Evolutionary conservation across 345 rosid species (phyloP).

Genomic region (Lagerstroemia speciosa): DNA sequence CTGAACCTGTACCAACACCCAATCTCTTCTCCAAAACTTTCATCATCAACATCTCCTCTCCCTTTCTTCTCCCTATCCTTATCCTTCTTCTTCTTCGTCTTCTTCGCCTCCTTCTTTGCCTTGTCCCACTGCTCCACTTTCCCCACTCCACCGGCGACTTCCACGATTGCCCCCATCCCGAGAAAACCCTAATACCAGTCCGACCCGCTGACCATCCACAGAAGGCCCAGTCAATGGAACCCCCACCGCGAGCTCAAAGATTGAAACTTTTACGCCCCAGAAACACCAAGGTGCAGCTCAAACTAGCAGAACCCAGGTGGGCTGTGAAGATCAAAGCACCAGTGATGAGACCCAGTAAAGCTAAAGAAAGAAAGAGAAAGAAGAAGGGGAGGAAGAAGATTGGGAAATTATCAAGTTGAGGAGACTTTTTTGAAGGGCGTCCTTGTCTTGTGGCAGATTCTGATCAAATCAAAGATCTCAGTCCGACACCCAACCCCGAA

Average conservation of each 20-base stretch:
- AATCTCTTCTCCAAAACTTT: slow-evolving; percentile 23
- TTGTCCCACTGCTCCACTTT: not conserved
- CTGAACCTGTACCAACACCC: slow-evolving; percentile 61
- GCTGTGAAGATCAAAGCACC: not conserved
- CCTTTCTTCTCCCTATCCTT: slow-evolving; percentile 30
- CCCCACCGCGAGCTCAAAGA: slow-evolving; percentile 1
- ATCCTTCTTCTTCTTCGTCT: slow-evolving; percentile 18
- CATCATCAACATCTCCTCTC: slow-evolving; percentile 15
- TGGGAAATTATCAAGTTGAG: not conserved
- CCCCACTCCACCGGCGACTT: not conserved
- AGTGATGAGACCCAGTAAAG: slow-evolving; percentile 1
- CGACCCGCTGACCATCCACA: slow-evolving; percentile 1
- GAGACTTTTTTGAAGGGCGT: not conserved
- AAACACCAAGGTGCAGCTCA: not conserved
- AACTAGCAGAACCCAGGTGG: not conserved
- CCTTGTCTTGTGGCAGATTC: slow-evolving; percentile 4
- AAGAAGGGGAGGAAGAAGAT: not conserved
- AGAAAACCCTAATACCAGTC: not conserved
- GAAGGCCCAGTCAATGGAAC: not conserved
- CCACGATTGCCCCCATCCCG: slow-evolving; percentile 2
- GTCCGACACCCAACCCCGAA: not conserved
- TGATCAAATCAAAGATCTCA: slow-evolving; percentile 8
- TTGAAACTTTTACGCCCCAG: not conserved
- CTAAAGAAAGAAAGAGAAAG: not conserved
- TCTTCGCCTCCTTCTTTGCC: slow-evolving; percentile 24